These are phyloP conservation scores for Tetracladium maxilliforme DNA, from an alignment of 2,329 filamentous ascomycete species.

Conservation along the genomic window DNA sequence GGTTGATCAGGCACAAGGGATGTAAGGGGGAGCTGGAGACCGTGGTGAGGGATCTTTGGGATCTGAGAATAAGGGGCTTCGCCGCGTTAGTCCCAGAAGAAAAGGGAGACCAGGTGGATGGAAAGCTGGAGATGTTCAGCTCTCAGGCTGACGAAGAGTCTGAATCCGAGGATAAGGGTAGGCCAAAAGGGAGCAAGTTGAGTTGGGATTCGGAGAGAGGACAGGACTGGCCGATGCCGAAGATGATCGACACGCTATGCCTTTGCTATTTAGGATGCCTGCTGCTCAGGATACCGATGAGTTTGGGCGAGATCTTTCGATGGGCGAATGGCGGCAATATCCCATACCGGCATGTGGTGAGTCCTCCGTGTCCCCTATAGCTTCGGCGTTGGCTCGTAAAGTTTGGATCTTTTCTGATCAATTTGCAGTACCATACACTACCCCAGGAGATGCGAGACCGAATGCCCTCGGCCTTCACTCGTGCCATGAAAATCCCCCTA, in stretches of 20 bases:
- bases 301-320: slow-evolving; percentile 53
- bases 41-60: slow-evolving; percentile 75
- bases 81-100: slow-evolving; percentile 20
- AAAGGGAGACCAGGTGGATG: slow-evolving; percentile 11
- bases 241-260: slow-evolving; percentile 58
- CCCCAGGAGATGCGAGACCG: too few relatives aligned
- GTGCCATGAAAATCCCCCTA: too few relatives aligned
- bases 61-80: slow-evolving; percentile 31
- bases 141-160: slow-evolving; percentile 13
- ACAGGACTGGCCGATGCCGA: slow-evolving; percentile 30
- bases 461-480: too few relatives aligned
- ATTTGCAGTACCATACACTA: too few relatives aligned
- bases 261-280: slow-evolving; percentile 70
- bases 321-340: slow-evolving; percentile 58
- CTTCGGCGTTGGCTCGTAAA: too few relatives aligned
- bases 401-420: too few relatives aligned
- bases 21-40: slow-evolving; percentile 63
- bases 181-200: too few relatives aligned
- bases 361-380: too few relatives aligned
- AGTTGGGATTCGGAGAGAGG: slow-evolving; percentile 12
- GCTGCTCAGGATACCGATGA: slow-evolving; percentile 62
- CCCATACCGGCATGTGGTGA: slow-evolving; percentile 54
- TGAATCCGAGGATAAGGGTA: slow-evolving; percentile 7
- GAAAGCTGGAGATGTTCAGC: slow-evolving; percentile 15
- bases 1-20: slow-evolving; percentile 51